phyloP scores from a whole-genome alignment of 768 basidiomycete genomes.

The Leccinum truebloodii region DNA sequence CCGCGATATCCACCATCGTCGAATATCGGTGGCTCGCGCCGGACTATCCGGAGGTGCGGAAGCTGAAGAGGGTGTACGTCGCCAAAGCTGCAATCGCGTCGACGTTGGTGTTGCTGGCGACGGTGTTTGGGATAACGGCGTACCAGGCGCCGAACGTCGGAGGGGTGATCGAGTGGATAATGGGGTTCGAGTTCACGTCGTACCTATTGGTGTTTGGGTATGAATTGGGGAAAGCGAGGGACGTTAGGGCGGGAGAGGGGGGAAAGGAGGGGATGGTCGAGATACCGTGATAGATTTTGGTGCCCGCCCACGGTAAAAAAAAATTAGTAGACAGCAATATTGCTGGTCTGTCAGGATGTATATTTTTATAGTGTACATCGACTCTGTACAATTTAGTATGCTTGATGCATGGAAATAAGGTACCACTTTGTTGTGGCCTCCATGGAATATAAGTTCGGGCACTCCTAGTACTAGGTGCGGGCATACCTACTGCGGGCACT shows the following conservation, averaged over 20 bases:
- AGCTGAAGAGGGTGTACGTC: conserved; percentile 55
- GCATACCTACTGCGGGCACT: no score
- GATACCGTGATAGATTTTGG: neutral
- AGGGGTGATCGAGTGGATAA: conserved; percentile 74
- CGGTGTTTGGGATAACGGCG: conserved; percentile 60
- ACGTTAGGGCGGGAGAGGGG: neutral
- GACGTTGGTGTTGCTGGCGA: conserved; percentile 57
- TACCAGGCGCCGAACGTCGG: conserved; percentile 48
- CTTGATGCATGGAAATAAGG: neutral
- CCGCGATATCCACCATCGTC: conserved; percentile 72
- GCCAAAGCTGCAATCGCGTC: conserved; percentile 61
- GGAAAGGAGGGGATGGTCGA: conserved; percentile 7
- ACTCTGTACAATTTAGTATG: neutral
- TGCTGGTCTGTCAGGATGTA: neutral
- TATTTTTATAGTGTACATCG: neutral
- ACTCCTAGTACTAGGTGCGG: no score
- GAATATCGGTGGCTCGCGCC: conserved; percentile 72
- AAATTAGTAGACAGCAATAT: neutral
- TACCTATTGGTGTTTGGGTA: conserved; percentile 73
- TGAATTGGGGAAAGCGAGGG: conserved; percentile 61
- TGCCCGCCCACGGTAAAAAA: neutral
- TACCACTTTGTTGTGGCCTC: no score
- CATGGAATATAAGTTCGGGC: no score
- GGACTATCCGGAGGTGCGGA: conserved; percentile 46
- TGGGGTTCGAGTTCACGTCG: conserved; percentile 64